These are phyloP conservation scores for Pythium phragmiticola DNA, from an alignment of 352 stramenopile species.

Conservation along the genomic window DNA sequence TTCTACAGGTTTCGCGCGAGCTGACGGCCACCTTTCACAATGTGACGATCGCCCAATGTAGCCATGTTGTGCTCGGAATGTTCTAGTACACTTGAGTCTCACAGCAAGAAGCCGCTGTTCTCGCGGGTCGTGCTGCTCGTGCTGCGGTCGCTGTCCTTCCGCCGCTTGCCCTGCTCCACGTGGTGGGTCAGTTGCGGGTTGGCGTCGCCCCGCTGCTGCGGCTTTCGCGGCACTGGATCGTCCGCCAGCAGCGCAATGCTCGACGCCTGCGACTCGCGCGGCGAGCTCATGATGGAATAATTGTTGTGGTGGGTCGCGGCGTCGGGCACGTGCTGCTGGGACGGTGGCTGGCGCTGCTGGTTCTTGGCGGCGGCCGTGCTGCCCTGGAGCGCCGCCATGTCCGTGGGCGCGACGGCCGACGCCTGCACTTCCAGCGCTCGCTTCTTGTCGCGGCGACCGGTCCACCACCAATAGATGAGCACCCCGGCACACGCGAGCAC, in stretches of 20 bases:
- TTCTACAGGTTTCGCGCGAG: constrained; percentile 4
- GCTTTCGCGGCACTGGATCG: background rate
- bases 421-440: constrained; percentile 2
- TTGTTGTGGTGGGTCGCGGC: background rate
- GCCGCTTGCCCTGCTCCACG: constrained; percentile 7
- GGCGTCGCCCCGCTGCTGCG: constrained; percentile 25
- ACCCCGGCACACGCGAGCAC: constrained; percentile 56
- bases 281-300: constrained; percentile 59
- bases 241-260: constrained; percentile 57
- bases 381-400: constrained; percentile 9
- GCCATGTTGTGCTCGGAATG: background rate
- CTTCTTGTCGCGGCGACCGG: constrained; percentile 12
- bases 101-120: constrained; percentile 20
- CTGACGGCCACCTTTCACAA: background rate
- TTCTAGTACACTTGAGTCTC: background rate
- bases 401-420: constrained; percentile 10
- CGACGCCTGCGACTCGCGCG: constrained; percentile 48
- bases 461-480: constrained; percentile 62
- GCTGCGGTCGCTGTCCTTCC: constrained; percentile 19
- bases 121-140: constrained; percentile 15
- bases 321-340: constrained; percentile 14
- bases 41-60: constrained; percentile 3
- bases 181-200: constrained; percentile 28
- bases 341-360: constrained; percentile 10
- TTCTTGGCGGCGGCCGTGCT: constrained; percentile 6